Percentiles rank a stretch among this genome's conserved stretches.
phyloP scores from a whole-genome alignment of 2,329 filamentous ascomycete genomes.

The Cordyceps militaris region DNA sequence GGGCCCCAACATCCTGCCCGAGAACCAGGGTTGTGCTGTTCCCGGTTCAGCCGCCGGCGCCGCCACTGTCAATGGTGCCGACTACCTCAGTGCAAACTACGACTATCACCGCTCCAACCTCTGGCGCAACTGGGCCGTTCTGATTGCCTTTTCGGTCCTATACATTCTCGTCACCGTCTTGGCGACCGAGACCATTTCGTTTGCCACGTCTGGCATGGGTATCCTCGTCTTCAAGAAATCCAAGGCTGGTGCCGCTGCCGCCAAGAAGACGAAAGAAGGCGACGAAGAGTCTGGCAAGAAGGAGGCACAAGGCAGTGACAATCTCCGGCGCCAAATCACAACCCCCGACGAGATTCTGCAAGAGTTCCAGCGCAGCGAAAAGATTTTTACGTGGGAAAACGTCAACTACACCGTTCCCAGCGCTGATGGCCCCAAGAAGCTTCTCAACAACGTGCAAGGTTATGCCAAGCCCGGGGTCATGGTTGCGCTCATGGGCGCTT shows the following conservation, averaged over 20 bases:
- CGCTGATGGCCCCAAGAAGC: constrained; percentile 23
- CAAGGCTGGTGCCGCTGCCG: constrained; percentile 48
- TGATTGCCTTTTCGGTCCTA: constrained; percentile 64
- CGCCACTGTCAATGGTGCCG: constrained; percentile 41
- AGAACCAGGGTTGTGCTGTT: constrained; percentile 48
- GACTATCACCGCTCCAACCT: constrained; percentile 47
- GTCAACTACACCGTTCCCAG: constrained; percentile 64
- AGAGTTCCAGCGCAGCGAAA: constrained; percentile 49
- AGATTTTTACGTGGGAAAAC: constrained; percentile 64
- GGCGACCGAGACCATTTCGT: constrained; percentile 59
- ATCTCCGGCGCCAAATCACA: constrained; percentile 8
- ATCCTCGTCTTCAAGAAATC: constrained; percentile 65
- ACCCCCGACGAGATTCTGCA: constrained; percentile 32
- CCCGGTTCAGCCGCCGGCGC: constrained; percentile 45
- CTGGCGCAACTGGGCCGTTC: constrained; percentile 68
- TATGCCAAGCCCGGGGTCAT: constrained; percentile 75
- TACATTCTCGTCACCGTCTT: constrained; percentile 66
- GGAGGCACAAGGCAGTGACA: constrained; percentile 24
- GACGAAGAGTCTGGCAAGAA: constrained; percentile 24
- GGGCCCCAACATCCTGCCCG: constrained; percentile 32
- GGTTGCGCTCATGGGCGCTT: constrained; percentile 75
- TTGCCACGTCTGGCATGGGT: constrained; percentile 55
- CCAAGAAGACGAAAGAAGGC: constrained; percentile 16
- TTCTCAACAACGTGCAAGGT: constrained; percentile 52
- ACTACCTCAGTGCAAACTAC: constrained; percentile 46